A percentile compares a stretch with the other conserved stretches of the same genome.
phyloP scores from a whole-genome alignment of 1,284 basidiomycete species.

The Cutaneotrichosporon cutaneum region DNA sequence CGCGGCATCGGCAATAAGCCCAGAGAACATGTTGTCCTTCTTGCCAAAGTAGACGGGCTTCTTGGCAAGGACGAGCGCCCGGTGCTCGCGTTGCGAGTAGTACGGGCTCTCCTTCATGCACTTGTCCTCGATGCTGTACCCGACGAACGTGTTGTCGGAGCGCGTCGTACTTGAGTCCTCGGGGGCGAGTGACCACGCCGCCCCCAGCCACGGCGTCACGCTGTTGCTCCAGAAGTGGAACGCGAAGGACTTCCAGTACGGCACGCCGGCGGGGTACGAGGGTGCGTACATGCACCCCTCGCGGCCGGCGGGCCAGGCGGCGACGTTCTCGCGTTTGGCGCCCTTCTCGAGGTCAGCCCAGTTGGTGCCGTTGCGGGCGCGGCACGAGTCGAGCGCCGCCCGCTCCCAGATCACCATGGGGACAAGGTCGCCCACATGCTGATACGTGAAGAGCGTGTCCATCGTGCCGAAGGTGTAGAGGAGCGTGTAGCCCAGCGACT shows the following conservation, averaged over 20 bases:
- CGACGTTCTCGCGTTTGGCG: constrained; percentile 11
- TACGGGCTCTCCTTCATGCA: constrained; percentile 26
- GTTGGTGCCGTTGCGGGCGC: constrained; percentile 23
- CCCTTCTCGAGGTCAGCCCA: constrained; percentile 8
- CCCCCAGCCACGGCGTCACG: constrained; percentile 24
- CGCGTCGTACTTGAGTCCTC: constrained; percentile 22
- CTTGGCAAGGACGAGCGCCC: constrained; percentile 50
- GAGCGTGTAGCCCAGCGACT: constrained; percentile 33
- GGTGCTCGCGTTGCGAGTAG: constrained; percentile 22
- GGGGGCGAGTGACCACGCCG: constrained; percentile 32
- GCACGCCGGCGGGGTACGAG: constrained; percentile 32
- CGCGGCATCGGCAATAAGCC: background rate
- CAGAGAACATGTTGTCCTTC: background rate
- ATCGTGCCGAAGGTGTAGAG: constrained; percentile 30
- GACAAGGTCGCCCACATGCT: constrained; percentile 33
- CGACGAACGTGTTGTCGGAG: constrained; percentile 8
- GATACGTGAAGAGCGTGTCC: constrained; percentile 40
- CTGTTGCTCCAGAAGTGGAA: constrained; percentile 35
- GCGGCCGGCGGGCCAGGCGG: constrained; percentile 22
- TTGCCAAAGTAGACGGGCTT: constrained; percentile 35
- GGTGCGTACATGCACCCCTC: constrained; percentile 28
- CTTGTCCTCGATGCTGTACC: constrained; percentile 49
- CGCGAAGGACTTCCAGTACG: constrained; percentile 31
- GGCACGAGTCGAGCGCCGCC: constrained; percentile 20
- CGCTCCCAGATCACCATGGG: constrained; percentile 34